Base-by-base conservation (phyloP, 305 asterid species). In the Ilex paraguariensis region DNA sequence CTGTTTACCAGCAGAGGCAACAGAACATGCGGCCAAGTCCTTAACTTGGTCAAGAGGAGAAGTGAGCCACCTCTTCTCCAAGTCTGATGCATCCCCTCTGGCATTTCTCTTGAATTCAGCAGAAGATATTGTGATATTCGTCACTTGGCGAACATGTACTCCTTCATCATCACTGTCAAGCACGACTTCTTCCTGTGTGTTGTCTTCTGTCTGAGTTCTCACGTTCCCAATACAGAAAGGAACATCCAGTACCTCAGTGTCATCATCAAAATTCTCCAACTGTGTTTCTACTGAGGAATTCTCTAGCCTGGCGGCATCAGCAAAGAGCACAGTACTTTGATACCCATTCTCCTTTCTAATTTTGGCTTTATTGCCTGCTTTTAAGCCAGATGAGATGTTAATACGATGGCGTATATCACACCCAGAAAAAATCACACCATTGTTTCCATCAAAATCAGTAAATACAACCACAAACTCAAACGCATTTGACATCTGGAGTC, bases 151-250 rank as follows among this genome's bases (percentile, higher is more conserved):
- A 62, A 10, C 61, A 12, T 33, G 70, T 39, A 62, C 67, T 72
- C 67, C 71, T 69, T 86, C 96, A 52, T 88, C 96, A 3, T 88
- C 98, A 72, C 89, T 88, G 66, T 91, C 98, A 64, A 77, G 87
- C 64, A 75, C 96, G 53, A 83, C 65, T 39, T 65, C 79, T 48
- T 74, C 62, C 67, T 68, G 75, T 3, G 56, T 40, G 31, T 63
- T 67, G 61, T 74, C 89, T 17, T 67, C 66, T 46, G 31, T 51
- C 60, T 53, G 72, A 65, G 67, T 68, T 46, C 65, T 78, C 13
- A 50, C 54, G 69, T 69, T 56, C 21, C 62, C 81, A 75, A 67
- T 55, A 60, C 78, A 75, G 74, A 73, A 79, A 46, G 79, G 74
- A 44, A 44, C 65, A 52, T 66, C 73, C 75, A 81, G 39, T 42